These are phyloP conservation scores for Tricladium varicosporioides DNA, from an alignment of 2,329 filamentous ascomycete genomes.

Conservation along the genomic window DNA sequence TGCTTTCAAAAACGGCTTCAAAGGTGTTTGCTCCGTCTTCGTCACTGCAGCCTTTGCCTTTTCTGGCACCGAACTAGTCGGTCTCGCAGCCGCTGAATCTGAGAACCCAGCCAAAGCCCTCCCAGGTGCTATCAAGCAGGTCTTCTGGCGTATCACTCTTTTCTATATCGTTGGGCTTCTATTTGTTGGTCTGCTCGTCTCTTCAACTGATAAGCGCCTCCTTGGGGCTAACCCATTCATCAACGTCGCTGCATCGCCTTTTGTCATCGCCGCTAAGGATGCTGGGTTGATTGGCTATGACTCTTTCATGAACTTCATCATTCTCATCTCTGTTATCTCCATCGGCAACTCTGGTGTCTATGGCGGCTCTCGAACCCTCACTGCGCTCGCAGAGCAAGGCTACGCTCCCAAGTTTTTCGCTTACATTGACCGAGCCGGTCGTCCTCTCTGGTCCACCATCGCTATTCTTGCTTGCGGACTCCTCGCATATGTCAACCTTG, in stretches of 20 bases:
- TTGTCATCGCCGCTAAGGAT: conserved; percentile 86
- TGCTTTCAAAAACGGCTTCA: conserved; percentile 78
- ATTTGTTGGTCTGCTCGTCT: conserved; percentile 77
- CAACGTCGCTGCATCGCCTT: conserved; percentile 75
- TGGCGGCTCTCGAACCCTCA: conserved; percentile 83
- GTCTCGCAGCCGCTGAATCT: conserved; percentile 73
- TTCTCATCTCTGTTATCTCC: conserved; percentile 83
- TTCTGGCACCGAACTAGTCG: conserved; percentile 71
- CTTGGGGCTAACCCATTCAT: conserved; percentile 54
- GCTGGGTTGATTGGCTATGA: conserved; percentile 80
- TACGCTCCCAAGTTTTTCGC: conserved; percentile 74
- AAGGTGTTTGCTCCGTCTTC: conserved; percentile 73
- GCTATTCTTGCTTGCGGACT: conserved; percentile 53
- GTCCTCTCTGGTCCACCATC: conserved; percentile 59
- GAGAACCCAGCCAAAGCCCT: conserved; percentile 75
- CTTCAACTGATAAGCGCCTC: conserved; percentile 64
- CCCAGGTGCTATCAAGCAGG: conserved; percentile 84
- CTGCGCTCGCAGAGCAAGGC: conserved; percentile 81
- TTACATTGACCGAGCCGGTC: conserved; percentile 79
- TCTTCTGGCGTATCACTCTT: conserved; percentile 87
- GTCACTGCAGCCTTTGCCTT: conserved; percentile 76
- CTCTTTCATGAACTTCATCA: conserved; percentile 88
- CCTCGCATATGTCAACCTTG: conserved; percentile 53
- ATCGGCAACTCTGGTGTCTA: conserved; percentile 92
- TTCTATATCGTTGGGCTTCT: conserved; percentile 80